These are phyloP conservation scores for Globisporangium orthogonon DNA, from an alignment of 352 stramenopile genomes.

Conservation along the genomic window DNA sequence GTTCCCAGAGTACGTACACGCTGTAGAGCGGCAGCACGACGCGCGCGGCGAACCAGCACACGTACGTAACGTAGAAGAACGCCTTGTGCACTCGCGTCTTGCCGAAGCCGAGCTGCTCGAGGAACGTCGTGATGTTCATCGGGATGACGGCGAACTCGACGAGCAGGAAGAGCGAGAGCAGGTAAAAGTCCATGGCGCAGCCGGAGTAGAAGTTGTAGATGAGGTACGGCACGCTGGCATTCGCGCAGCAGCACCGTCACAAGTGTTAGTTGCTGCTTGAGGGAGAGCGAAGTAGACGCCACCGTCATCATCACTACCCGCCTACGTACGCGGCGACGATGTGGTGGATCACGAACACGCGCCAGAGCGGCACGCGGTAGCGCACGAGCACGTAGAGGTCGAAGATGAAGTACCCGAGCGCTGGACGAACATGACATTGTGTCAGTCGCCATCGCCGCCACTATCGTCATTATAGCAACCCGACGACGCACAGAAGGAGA, in stretches of 20 bases:
- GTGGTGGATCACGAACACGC: constrained; percentile 79
- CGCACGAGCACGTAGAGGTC: constrained; percentile 67
- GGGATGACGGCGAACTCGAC: constrained; percentile 81
- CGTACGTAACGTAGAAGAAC: constrained; percentile 74
- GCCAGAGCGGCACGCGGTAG: constrained; percentile 68
- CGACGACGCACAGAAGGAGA: constrained; percentile 58
- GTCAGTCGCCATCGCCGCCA: too few species aligned
- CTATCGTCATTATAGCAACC: background rate
- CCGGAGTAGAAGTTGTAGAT: constrained; percentile 78
- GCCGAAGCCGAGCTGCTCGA: constrained; percentile 72
- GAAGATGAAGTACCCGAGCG: constrained; percentile 79
- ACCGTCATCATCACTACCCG: too few species aligned
- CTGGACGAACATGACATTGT: constrained; percentile 18
- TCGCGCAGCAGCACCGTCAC: background rate
- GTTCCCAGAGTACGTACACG: constrained; percentile 73
- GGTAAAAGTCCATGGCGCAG: constrained; percentile 70
- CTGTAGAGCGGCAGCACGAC: constrained; percentile 76
- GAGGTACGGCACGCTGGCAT: constrained; percentile 58
- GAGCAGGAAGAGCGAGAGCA: constrained; percentile 76
- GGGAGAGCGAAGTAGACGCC: background rate
- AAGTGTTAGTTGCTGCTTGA: background rate
- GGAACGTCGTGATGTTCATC: constrained; percentile 75
- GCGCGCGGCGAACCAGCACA: constrained; percentile 69
- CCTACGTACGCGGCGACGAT: constrained; percentile 64
- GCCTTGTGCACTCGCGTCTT: constrained; percentile 46